These are phyloP conservation scores for Alternaria sp. DNA, from an alignment of 2,329 filamentous ascomycete genomes.

Conservation along the genomic window DNA sequence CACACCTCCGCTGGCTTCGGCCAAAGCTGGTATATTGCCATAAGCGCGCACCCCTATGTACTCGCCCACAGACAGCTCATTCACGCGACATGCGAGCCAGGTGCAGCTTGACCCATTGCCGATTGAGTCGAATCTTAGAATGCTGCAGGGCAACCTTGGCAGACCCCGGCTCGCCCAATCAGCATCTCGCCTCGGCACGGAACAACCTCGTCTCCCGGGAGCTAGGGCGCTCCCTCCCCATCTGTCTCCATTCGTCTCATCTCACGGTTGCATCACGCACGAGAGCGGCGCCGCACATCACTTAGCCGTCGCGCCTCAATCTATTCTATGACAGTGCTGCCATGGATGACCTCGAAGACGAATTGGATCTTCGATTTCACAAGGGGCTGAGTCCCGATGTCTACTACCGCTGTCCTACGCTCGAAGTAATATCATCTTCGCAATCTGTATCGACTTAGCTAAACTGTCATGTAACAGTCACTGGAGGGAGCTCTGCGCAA, in stretches of 20 bases:
- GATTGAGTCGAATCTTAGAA: not conserved
- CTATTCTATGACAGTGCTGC: not conserved
- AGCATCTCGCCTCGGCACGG: not conserved
- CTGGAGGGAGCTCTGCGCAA: slow-evolving; percentile 38
- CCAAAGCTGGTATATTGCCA: not conserved
- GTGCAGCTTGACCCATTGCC: slow-evolving; percentile 2
- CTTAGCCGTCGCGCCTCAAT: not conserved
- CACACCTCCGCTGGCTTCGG: not conserved
- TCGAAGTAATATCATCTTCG: slow-evolving; percentile 27
- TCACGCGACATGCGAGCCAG: not conserved
- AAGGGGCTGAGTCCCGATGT: slow-evolving; percentile 37
- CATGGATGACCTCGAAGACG: slow-evolving; percentile 42
- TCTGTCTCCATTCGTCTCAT: not conserved
- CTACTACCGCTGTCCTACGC: slow-evolving; percentile 40
- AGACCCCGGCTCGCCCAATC: not conserved
- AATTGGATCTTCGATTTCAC: slow-evolving; percentile 41
- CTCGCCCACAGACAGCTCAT: not conserved
- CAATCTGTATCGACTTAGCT: slow-evolving; percentile 11
- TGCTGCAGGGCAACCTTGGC: slow-evolving; percentile 8
- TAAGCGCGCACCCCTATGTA: not conserved
- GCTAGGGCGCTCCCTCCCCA: not conserved
- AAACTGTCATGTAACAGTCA: slow-evolving; percentile 26
- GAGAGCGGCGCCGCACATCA: slow-evolving; percentile 8
- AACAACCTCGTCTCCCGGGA: not conserved
- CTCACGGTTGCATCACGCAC: slow-evolving; percentile 5